Evolutionary conservation across 192 early-diverging fungal species (phyloP).

Genomic region (Coemansia reversa): DNA sequence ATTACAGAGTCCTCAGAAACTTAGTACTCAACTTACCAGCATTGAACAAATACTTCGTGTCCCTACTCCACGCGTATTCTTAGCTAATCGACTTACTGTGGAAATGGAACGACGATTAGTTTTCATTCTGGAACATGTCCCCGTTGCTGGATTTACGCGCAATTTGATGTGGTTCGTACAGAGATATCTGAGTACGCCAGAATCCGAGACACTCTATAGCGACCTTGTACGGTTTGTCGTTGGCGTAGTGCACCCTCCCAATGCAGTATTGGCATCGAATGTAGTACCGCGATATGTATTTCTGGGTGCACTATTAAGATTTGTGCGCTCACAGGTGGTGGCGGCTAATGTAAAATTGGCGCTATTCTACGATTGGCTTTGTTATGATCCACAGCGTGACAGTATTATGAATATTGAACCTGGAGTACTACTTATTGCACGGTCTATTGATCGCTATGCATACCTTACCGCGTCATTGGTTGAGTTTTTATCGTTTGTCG

Average conservation of each 20-base stretch:
- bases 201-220: constrained; percentile 59
- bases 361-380: constrained; percentile 78
- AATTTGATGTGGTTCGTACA: constrained; percentile 69
- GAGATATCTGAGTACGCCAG: constrained; percentile 58
- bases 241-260: constrained; percentile 70
- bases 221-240: constrained; percentile 77
- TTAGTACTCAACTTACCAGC: constrained; percentile 61
- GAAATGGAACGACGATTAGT: constrained; percentile 69
- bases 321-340: constrained; percentile 59
- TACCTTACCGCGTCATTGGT: constrained; percentile 67
- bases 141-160: constrained; percentile 49
- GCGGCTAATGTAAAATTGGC: constrained; percentile 72
- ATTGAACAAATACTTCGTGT: constrained; percentile 59
- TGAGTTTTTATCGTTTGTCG: constrained; percentile 63
- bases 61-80: constrained; percentile 61
- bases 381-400: constrained; percentile 63
- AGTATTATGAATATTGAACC: constrained; percentile 77
- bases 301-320: constrained; percentile 60
- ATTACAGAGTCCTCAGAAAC: constrained; percentile 49
- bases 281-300: constrained; percentile 74
- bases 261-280: constrained; percentile 64
- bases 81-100: constrained; percentile 61
- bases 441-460: constrained; percentile 62
- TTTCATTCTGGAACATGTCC: constrained; percentile 65
- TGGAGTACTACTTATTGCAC: constrained; percentile 70